Percentiles rank a stretch among this genome's conserved stretches.
phyloP scores from a whole-genome alignment of 495 filamentous ascomycete species.

The Trichoderma asperelloides region DNA sequence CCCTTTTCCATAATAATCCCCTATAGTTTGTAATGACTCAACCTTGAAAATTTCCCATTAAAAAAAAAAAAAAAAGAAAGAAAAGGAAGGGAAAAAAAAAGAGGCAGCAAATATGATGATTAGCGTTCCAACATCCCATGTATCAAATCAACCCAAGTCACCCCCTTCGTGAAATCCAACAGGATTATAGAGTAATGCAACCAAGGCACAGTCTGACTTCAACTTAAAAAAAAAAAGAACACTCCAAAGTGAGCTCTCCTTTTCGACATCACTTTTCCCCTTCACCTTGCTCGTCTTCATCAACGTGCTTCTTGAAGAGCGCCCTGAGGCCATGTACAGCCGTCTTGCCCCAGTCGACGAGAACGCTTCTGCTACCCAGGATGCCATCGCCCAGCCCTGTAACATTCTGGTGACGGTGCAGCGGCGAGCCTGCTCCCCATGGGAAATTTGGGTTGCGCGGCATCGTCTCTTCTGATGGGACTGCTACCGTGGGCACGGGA shows the following conservation, averaged over 20 bases:
- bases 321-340: neutral
- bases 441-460: slow-evolving; percentile 10
- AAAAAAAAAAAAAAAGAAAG: neutral
- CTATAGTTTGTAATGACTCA: neutral
- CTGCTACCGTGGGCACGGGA: slow-evolving; percentile 9
- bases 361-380: neutral
- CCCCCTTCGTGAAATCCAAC: neutral
- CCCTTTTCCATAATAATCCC: neutral
- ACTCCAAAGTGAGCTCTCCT: neutral
- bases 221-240: neutral
- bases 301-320: neutral
- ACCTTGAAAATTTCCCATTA: neutral
- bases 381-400: neutral
- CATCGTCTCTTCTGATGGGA: slow-evolving; percentile 10
- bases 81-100: neutral
- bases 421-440: neutral
- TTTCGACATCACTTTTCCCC: neutral
- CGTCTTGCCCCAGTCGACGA: neutral
- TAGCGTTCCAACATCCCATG: neutral
- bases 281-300: neutral
- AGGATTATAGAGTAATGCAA: neutral
- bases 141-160: neutral
- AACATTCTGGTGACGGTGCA: slow-evolving; percentile 6
- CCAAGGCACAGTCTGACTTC: neutral
- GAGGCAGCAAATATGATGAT: neutral